phyloP scores from a whole-genome alignment of 148 eudicot genomes.

The Vaccinium macrocarpon region DNA sequence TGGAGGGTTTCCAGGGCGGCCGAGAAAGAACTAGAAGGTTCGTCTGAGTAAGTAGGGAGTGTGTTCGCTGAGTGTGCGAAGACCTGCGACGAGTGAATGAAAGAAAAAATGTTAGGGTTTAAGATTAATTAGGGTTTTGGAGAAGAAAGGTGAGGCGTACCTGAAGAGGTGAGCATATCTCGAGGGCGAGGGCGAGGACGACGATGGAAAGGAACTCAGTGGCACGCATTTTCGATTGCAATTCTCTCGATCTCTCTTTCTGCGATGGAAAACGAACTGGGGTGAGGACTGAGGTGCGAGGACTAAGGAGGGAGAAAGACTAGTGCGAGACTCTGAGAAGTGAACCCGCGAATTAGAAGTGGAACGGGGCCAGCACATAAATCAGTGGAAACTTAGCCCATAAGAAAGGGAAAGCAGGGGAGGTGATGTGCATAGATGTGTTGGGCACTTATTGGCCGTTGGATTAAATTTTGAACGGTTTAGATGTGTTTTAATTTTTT shows the following conservation, averaged over 20 bases:
- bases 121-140: background rate
- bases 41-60: background rate
- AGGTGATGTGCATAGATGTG: too few relatives aligned
- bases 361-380: too few relatives aligned
- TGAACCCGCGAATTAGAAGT: too few relatives aligned
- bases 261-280: background rate
- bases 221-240: conserved; percentile 9
- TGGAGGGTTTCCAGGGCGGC: conserved; percentile 57
- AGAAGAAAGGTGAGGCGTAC: conserved; percentile 13
- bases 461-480: too few relatives aligned
- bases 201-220: conserved; percentile 3
- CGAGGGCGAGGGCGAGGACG: conserved; percentile 18
- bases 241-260: background rate
- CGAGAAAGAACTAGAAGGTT: conserved; percentile 43
- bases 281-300: background rate
- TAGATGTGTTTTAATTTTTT: too few relatives aligned
- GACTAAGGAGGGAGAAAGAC: too few relatives aligned
- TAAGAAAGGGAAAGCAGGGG: too few relatives aligned
- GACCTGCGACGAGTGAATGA: conserved; percentile 6
- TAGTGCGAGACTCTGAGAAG: too few relatives aligned
- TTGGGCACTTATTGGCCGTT: too few relatives aligned
- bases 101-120: conserved; percentile 10
- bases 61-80: background rate
- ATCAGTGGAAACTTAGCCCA: too few relatives aligned
- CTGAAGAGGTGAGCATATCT: conserved; percentile 14